Conservation (phyloP, 1,284 basidiomycete species). For the Rhodotorula glutinis region DNA sequence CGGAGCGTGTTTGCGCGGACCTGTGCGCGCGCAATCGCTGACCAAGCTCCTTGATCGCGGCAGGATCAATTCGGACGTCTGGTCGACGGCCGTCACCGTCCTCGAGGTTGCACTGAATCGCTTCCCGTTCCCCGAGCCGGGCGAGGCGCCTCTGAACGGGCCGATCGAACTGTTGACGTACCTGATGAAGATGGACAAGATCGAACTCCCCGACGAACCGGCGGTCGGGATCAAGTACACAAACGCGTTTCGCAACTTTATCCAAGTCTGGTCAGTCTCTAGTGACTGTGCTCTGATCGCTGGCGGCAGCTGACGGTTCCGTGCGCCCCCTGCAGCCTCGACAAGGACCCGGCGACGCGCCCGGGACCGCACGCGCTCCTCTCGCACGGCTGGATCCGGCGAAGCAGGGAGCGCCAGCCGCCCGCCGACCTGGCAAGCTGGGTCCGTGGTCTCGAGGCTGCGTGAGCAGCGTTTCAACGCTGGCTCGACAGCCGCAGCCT, state of each 20-base stretch:
- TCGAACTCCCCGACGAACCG: conserved; percentile 54
- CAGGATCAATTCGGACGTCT: conserved; percentile 88
- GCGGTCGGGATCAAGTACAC: conserved; percentile 63
- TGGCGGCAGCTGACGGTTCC: background rate
- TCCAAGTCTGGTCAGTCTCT: conserved; percentile 66
- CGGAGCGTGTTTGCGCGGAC: too few species aligned
- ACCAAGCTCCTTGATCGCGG: too few species aligned
- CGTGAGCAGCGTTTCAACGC: background rate
- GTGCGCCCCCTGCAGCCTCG: conserved; percentile 37
- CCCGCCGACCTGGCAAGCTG: conserved; percentile 79
- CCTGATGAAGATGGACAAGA: conserved; percentile 85
- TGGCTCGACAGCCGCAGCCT: too few species aligned
- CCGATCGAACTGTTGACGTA: conserved; percentile 92
- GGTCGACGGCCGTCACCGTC: conserved; percentile 91
- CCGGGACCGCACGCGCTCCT: conserved; percentile 84
- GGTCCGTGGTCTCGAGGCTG: conserved; percentile 54
- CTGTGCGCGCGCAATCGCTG: too few species aligned
- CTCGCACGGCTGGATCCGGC: conserved; percentile 79
- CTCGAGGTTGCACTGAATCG: conserved; percentile 90
- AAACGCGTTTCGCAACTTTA: conserved; percentile 85
- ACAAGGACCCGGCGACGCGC: conserved; percentile 56
- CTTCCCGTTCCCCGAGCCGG: conserved; percentile 84
- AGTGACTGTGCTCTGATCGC: background rate
- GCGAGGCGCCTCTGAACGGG: conserved; percentile 60
- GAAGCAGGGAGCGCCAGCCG: conserved; percentile 68